phyloP scores from a whole-genome alignment of 164 flowering plant species.

The Kalanchoe fedtschenkoi region DNA sequence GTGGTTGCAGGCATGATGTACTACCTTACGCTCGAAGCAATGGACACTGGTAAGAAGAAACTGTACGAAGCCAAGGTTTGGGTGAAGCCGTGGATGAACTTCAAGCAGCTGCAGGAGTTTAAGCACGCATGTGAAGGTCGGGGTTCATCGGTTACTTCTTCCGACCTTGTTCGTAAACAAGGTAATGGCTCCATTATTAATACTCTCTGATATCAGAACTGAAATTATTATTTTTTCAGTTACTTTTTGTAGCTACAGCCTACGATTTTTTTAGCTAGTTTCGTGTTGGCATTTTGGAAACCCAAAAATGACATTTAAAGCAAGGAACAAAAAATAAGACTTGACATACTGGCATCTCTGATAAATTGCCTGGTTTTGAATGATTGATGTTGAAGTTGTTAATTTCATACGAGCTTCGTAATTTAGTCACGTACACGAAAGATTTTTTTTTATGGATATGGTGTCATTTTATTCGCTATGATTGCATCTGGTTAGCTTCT shows the following conservation, averaged over 20 bases:
- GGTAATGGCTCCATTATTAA: constrained; percentile 22
- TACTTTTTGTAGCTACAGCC: no score
- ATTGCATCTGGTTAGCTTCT: background rate
- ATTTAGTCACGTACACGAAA: no score
- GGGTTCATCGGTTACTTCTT: constrained; percentile 29
- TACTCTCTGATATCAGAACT: background rate
- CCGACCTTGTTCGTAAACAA: constrained; percentile 50
- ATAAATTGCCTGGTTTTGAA: no score
- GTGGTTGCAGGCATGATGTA: constrained; percentile 62
- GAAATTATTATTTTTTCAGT: no score
- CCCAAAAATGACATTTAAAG: no score
- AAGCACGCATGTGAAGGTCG: constrained; percentile 35
- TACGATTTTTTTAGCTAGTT: no score
- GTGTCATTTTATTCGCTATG: background rate
- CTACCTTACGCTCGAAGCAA: constrained; percentile 54
- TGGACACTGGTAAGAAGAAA: constrained; percentile 62
- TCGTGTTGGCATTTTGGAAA: no score
- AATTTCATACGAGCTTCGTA: no score
- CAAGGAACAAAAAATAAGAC: no score
- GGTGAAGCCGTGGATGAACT: constrained; percentile 72
- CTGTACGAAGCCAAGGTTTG: constrained; percentile 66
- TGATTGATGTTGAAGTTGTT: no score
- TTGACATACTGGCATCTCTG: no score
- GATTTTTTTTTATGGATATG: background rate
- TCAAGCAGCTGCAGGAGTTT: constrained; percentile 66